phyloP scores from a whole-genome alignment of 129 eudicot genomes.

The Gnaphalium uliginosum region DNA sequence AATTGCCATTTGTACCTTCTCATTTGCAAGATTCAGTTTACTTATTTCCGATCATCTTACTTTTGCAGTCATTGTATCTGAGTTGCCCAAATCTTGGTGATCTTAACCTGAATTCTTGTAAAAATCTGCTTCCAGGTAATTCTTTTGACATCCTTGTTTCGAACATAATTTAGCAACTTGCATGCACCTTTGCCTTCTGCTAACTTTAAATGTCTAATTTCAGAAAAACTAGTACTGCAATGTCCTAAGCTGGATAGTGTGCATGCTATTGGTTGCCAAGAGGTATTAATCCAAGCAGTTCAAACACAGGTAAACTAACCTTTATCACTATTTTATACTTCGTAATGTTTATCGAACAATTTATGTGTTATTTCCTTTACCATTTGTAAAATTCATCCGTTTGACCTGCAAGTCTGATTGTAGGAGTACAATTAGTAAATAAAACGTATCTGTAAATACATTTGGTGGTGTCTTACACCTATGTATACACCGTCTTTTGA shows the following conservation, averaged over 20 bases:
- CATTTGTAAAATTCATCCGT: too few species aligned
- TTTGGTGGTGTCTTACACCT: neutral
- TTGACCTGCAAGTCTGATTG: neutral
- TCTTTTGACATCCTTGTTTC: neutral
- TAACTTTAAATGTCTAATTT: neutral
- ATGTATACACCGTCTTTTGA: neutral
- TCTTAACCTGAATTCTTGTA: conserved; percentile 80
- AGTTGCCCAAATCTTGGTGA: conserved; percentile 90
- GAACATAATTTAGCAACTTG: neutral
- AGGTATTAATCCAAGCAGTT: conserved; percentile 54
- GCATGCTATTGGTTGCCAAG: conserved; percentile 71
- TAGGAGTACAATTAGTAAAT: neutral
- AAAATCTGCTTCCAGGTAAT: conserved; percentile 77
- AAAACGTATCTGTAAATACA: neutral
- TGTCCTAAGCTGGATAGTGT: conserved; percentile 82
- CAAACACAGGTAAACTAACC: conserved; percentile 63
- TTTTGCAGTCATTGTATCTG: conserved; percentile 77
- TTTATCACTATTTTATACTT: neutral
- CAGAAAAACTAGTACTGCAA: conserved; percentile 84
- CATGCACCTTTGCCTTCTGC: neutral
- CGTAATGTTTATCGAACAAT: neutral
- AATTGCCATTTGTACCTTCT: neutral
- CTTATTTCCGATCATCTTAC: conserved; percentile 19
- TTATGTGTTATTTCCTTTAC: neutral
- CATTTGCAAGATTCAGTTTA: neutral